Evolutionary conservation across 164 flowering plant species (phyloP).

Genomic region (Umbilicus rupestris): DNA sequence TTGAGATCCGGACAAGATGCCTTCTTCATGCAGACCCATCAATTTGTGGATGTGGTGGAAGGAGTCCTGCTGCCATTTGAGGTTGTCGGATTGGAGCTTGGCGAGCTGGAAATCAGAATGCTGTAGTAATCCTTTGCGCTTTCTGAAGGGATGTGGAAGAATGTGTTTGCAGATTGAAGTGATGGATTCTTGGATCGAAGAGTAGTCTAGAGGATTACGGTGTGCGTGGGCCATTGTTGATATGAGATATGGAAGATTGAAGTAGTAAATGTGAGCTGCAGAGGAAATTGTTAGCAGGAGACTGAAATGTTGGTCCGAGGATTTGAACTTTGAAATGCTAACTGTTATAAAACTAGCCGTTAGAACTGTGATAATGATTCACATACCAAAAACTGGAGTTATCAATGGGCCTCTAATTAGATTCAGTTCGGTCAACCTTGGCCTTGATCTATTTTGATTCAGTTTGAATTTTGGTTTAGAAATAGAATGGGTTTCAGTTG

Average conservation of each 20-base stretch:
- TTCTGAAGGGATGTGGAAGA: constrained; percentile 49
- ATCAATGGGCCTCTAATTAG: no score
- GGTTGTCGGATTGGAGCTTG: constrained; percentile 74
- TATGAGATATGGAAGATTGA: neutral
- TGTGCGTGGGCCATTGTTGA: neutral
- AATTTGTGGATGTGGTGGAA: constrained; percentile 74
- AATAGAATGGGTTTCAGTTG: no score
- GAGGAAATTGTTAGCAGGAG: no score
- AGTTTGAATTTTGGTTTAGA: no score
- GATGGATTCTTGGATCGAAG: constrained; percentile 40
- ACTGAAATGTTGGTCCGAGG: neutral
- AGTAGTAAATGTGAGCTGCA: neutral
- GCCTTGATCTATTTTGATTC: no score
- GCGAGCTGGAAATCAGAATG: constrained; percentile 58
- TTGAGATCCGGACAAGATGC: constrained; percentile 55
- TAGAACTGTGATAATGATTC: neutral
- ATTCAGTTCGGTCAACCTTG: no score
- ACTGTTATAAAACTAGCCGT: constrained; percentile 8
- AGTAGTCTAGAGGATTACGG: constrained; percentile 30
- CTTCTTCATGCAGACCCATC: constrained; percentile 79
- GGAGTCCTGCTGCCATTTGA: constrained; percentile 97
- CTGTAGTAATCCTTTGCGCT: constrained; percentile 54
- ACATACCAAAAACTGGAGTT: no score
- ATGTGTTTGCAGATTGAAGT: constrained; percentile 73
- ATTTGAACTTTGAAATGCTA: neutral